Percentiles rank a stretch among this genome's conserved stretches.
These are phyloP conservation scores for Magnusiomyces paraingens DNA, from an alignment of 1,139 yeast species.

Conservation along the genomic window DNA sequence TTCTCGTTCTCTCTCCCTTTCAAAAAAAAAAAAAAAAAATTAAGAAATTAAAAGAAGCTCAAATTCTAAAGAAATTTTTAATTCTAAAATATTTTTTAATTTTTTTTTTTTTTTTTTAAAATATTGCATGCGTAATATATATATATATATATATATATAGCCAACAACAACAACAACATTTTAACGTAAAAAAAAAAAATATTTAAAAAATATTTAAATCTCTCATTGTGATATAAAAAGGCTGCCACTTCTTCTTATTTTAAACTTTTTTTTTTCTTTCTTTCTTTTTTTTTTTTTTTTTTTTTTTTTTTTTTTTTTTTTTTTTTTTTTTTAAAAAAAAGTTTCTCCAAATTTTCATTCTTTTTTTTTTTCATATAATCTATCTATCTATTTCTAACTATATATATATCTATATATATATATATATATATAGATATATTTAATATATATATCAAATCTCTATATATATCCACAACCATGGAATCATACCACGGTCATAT, in stretches of 20 bases:
- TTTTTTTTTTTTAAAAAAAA: not conserved
- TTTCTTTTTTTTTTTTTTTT: not conserved
- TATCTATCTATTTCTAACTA: not conserved
- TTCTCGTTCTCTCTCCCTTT: too few relatives aligned
- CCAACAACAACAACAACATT: too few relatives aligned
- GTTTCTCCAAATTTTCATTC: not conserved
- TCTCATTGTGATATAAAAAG: not conserved
- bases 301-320: not conserved
- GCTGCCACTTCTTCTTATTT: not conserved
- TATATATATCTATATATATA: not conserved
- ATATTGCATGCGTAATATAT: not conserved
- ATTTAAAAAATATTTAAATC: not conserved
- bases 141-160: not conserved
- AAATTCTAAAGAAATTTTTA: too few relatives aligned
- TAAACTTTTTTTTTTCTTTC: not conserved
- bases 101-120: too few relatives aligned
- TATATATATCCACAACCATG: conserved; percentile 25
- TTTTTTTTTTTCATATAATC: not conserved
- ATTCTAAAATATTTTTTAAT: too few relatives aligned
- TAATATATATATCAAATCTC: not conserved
- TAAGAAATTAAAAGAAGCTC: too few relatives aligned
- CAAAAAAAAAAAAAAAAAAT: too few relatives aligned
- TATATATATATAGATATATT: not conserved
- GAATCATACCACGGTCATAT: conserved; percentile 51
- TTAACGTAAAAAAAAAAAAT: not conserved